These are phyloP conservation scores for Eugenia klotzschiana DNA, from an alignment of 441 rosid genomes.

Conservation along the genomic window DNA sequence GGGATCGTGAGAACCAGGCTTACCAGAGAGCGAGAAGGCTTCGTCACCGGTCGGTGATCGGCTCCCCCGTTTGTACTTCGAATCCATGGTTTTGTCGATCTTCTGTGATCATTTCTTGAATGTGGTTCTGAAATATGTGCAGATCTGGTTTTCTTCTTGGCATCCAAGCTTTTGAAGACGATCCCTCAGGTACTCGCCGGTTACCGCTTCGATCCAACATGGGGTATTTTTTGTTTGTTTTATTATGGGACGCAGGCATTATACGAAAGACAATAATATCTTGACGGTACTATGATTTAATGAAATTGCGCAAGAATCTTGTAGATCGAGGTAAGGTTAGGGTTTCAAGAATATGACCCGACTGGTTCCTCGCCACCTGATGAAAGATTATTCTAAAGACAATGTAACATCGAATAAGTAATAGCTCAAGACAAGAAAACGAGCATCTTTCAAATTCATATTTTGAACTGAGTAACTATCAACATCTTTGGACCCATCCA, in stretches of 20 bases:
- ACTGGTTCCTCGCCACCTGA: background rate
- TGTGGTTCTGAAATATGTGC: conserved; percentile 5
- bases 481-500: too few relatives aligned
- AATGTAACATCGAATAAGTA: too few relatives aligned
- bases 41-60: conserved; percentile 37
- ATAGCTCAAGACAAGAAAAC: background rate
- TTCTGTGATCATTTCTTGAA: background rate
- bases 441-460: background rate
- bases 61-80: background rate
- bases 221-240: background rate
- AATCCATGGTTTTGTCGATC: background rate
- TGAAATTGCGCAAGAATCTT: background rate
- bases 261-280: background rate
- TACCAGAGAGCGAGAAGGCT: conserved; percentile 81
- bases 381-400: background rate
- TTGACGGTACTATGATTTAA: too few relatives aligned
- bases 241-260: background rate
- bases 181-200: conserved; percentile 59
- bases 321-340: background rate
- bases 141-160: conserved; percentile 70
- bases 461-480: background rate
- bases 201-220: background rate
- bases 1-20: conserved; percentile 84
- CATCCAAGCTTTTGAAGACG: conserved; percentile 74
- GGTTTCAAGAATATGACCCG: background rate